These are phyloP conservation scores for Ganoderma lucidum DNA, from an alignment of 1,284 basidiomycete genomes.

Conservation along the genomic window DNA sequence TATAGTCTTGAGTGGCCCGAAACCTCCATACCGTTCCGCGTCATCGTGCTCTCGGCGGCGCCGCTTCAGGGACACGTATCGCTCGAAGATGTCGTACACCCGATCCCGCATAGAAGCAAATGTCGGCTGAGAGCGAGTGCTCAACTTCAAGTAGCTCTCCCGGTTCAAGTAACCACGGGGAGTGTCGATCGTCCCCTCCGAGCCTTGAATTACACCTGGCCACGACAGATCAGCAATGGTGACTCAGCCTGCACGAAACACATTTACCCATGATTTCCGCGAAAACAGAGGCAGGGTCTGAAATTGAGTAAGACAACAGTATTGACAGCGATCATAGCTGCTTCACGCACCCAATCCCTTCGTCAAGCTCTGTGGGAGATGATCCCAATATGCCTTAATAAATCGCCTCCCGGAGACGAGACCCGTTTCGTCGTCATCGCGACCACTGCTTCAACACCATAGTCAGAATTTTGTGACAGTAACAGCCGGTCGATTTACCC, in stretches of 20 bases:
- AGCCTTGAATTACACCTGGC: constrained; percentile 72
- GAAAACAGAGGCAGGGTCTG: constrained; percentile 70
- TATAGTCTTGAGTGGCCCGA: not conserved
- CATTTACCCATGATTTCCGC: constrained; percentile 69
- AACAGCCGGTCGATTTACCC: not conserved
- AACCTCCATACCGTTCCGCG: constrained; percentile 60
- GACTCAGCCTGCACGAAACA: no score
- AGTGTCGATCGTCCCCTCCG: constrained; percentile 54
- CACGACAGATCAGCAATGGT: constrained; percentile 2
- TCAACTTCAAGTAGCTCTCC: constrained; percentile 54
- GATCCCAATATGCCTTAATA: constrained; percentile 64
- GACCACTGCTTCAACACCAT: not conserved
- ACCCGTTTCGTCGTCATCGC: constrained; percentile 33
- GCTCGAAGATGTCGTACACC: constrained; percentile 64
- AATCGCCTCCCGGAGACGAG: constrained; percentile 62
- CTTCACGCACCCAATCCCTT: constrained; percentile 57
- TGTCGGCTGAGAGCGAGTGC: constrained; percentile 57
- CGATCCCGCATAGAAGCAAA: constrained; percentile 56
- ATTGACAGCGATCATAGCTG: constrained; percentile 13
- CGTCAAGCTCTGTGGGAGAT: constrained; percentile 60
- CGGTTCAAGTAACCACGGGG: constrained; percentile 50
- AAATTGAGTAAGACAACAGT: not conserved
- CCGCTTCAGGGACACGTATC: constrained; percentile 58
- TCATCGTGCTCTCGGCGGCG: constrained; percentile 57
- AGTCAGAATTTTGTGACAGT: not conserved